Evolutionary conservation across 768 basidiomycete species (phyloP), one percentile per base, ranked within the genome.

Genomic region (Tremella mesenterica): DNA sequence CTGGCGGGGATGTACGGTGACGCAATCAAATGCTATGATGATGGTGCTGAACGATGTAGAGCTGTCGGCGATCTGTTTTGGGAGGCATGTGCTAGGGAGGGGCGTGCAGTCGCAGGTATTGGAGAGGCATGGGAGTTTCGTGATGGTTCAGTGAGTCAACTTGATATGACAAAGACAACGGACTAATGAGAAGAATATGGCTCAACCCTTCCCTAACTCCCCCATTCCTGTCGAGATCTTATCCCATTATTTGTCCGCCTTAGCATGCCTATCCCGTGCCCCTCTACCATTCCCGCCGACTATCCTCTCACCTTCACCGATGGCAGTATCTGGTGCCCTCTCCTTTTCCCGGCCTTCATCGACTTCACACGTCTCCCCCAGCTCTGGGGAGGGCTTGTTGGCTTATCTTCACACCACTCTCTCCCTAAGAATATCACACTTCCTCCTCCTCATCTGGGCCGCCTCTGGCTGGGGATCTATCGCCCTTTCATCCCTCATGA

Each of bases 1-100:
- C 76, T 97, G 23, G 80, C 88, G 6, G 93, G 95, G n/a, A 78
- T 88, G 58, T 80, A 82, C 31, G 81, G 83, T 45, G 91, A 97
- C 65, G 85, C 93, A 1, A 75, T 78, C 34, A 78, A 85, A 48
- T 89, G 89, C 82, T 97, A 90, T 73, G 80, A 82, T 48, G 91
- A 97, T 76, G 85, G 90, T 12, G 74, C 89, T 16, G 79, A 79
- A 28, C 70, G 86, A n/a, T 83, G 89, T 62, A 86, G 84, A 71
- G 77, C 77, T 1, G 78, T 81, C 7, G 81, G 82, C 51, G 93
- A 96, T 71, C 74, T 80, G 21, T 77, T 86, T 25, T 99, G 93
- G 93, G 85, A 91, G 69, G 93, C 88, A 0, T 83, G 85, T 12
- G 83, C 84, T 0, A 76, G 88, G 41, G 95, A 99, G 75, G 88